A percentile compares a stretch with the other conserved stretches of the same genome.
Conservation (phyloP, 73 alveolate species). For the Tetrahymena borealis region DNA sequence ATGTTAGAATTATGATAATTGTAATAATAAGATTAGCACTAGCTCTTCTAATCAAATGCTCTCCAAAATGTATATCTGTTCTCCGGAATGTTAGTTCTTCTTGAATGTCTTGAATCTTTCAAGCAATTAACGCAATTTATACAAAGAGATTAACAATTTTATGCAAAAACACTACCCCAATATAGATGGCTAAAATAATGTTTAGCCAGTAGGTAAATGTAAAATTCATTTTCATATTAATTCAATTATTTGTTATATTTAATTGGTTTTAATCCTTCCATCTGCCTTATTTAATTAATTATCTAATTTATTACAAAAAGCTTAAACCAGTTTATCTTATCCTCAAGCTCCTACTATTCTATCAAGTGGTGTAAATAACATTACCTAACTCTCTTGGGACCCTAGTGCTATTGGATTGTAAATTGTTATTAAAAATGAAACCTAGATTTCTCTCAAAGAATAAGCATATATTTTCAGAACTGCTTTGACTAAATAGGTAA, state of each 20-base stretch:
- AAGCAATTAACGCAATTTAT: background rate
- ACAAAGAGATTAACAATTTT: background rate
- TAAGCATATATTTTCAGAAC: constrained; percentile 76
- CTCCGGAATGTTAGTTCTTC: background rate
- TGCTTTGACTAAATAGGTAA: constrained; percentile 51
- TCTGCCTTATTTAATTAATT: too few species aligned
- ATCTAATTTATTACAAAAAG: too few species aligned
- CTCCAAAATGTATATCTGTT: background rate
- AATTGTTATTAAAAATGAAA: constrained; percentile 22
- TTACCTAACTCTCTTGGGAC: background rate
- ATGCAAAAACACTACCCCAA: background rate
- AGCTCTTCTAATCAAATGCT: background rate
- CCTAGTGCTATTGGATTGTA: background rate
- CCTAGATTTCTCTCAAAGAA: constrained; percentile 57
- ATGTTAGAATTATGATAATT: background rate
- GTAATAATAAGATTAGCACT: background rate
- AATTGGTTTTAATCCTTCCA: too few species aligned
- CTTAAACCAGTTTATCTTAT: too few species aligned
- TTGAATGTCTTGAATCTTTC: background rate
- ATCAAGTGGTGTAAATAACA: too few species aligned
- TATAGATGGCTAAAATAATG: background rate
- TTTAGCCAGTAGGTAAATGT: too few species aligned
- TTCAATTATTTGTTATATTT: too few species aligned
- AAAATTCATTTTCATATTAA: too few species aligned
- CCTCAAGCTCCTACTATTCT: too few species aligned